These are phyloP conservation scores for Clavaria fumosa DNA, from an alignment of 768 basidiomycete species.

Conservation along the genomic window DNA sequence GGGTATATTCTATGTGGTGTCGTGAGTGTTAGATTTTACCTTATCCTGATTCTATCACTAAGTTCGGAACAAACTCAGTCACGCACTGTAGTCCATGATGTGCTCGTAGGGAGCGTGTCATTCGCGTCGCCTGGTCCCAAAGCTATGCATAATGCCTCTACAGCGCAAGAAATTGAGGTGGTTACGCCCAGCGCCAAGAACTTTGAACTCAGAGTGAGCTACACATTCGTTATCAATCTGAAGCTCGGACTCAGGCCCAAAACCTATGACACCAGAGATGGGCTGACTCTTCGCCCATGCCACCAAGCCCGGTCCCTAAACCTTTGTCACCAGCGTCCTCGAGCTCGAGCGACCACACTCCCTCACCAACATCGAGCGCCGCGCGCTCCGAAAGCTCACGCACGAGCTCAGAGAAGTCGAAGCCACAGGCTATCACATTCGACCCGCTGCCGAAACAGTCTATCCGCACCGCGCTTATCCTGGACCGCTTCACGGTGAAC, in stretches of 20 bases:
- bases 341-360: constrained; percentile 16
- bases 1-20: constrained; percentile 64
- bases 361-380: constrained; percentile 8
- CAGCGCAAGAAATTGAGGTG: constrained; percentile 68
- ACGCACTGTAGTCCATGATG: constrained; percentile 62
- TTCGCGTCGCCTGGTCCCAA: constrained; percentile 63
- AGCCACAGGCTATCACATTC: constrained; percentile 37
- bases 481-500: constrained; percentile 56
- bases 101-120: constrained; percentile 63
- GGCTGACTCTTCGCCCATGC: constrained; percentile 54
- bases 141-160: constrained; percentile 66
- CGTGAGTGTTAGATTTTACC: constrained; percentile 27
- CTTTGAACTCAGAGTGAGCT: constrained; percentile 37
- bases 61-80: constrained; percentile 10
- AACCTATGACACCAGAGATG: constrained; percentile 36
- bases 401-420: constrained; percentile 9
- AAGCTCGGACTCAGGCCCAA: constrained; percentile 1
- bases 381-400: constrained; percentile 11
- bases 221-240: constrained; percentile 2
- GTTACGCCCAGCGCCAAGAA: constrained; percentile 43
- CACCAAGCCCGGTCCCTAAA: constrained; percentile 29
- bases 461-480: constrained; percentile 63
- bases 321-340: constrained; percentile 20
- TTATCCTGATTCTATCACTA: constrained; percentile 1
- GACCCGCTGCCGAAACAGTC: constrained; percentile 55